Conservation (phyloP, 768 basidiomycete genomes). For the Lenzites betulinus region DNA sequence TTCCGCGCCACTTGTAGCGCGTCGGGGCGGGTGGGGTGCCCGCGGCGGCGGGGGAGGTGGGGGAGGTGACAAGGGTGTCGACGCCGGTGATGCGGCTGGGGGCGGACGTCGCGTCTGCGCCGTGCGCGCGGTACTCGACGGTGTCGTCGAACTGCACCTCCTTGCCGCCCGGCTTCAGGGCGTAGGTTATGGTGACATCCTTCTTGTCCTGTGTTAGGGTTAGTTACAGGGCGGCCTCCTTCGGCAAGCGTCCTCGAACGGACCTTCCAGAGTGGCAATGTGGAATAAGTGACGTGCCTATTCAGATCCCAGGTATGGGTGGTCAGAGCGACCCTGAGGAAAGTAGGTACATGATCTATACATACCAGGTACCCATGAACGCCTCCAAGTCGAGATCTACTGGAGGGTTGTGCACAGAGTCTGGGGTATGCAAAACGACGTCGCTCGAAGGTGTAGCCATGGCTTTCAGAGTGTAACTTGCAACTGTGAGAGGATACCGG, state of each 20-base stretch:
- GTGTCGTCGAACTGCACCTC: conserved; percentile 35
- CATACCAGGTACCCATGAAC: conserved; percentile 31
- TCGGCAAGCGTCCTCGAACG: too few species aligned
- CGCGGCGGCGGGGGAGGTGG: background rate
- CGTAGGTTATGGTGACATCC: conserved; percentile 45
- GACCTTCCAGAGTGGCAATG: conserved; percentile 47
- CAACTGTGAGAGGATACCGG: background rate
- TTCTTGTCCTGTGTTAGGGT: conserved; percentile 35
- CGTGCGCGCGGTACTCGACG: conserved; percentile 37
- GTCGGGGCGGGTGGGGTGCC: conserved; percentile 9
- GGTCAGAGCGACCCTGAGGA: too few species aligned
- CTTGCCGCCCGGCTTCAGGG: conserved; percentile 22
- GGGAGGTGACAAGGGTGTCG: conserved; percentile 21
- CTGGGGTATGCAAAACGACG: conserved; percentile 14
- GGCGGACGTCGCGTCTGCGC: conserved; percentile 25
- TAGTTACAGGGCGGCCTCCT: too few species aligned
- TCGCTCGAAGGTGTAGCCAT: background rate
- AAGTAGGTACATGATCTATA: too few species aligned
- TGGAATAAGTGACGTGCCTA: conserved; percentile 42
- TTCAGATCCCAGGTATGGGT: background rate
- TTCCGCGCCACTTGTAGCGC: conserved; percentile 42
- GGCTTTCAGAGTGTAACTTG: background rate
- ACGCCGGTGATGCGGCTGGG: conserved; percentile 35
- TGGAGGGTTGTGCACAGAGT: conserved; percentile 8
- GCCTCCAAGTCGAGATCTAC: conserved; percentile 22